Percentiles rank a stretch among this genome's conserved stretches.
Conservation (phyloP, 2,329 filamentous ascomycete species). For the Tolypocladium sp. region DNA sequence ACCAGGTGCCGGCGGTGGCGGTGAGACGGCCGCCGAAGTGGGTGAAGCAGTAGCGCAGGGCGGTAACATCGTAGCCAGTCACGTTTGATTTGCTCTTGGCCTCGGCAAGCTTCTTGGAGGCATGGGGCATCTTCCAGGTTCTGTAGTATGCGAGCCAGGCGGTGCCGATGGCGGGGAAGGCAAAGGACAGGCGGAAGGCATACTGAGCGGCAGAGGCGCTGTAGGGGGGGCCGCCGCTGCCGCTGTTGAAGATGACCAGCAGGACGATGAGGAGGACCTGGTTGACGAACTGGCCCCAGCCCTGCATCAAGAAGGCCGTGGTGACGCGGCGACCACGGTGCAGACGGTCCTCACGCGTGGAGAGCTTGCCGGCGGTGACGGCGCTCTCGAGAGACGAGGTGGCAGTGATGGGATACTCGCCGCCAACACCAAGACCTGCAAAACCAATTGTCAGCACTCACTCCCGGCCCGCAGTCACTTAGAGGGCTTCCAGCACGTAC, state of each 20-base stretch:
- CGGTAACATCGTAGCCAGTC: slow-evolving; percentile 86
- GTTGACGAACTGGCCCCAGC: slow-evolving; percentile 95
- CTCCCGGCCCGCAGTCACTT: background rate
- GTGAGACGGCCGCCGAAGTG: slow-evolving; percentile 82
- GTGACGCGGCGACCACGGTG: slow-evolving; percentile 95
- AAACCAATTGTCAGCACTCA: background rate
- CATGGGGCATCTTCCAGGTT: slow-evolving; percentile 86
- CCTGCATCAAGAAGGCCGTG: slow-evolving; percentile 95
- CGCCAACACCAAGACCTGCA: slow-evolving; percentile 54
- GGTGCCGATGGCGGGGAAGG: slow-evolving; percentile 81
- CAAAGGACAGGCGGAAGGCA: slow-evolving; percentile 88
- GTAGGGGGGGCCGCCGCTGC: slow-evolving; percentile 66
- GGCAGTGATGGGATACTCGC: slow-evolving; percentile 94
- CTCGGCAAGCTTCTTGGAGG: slow-evolving; percentile 69
- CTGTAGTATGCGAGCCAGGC: slow-evolving; percentile 95
- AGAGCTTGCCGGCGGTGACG: slow-evolving; percentile 75
- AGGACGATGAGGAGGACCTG: slow-evolving; percentile 81
- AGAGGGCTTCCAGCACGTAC: slow-evolving; percentile 1
- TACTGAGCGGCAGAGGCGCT: slow-evolving; percentile 70
- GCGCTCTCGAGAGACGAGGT: slow-evolving; percentile 92
- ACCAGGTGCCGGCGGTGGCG: slow-evolving; percentile 85
- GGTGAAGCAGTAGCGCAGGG: slow-evolving; percentile 65
- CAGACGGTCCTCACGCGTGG: slow-evolving; percentile 84
- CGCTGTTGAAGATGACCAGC: slow-evolving; percentile 81
- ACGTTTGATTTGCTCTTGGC: slow-evolving; percentile 82